A percentile compares a stretch with the other conserved stretches of the same genome.
These are phyloP conservation scores for Trifolium repens DNA, from an alignment of 306 rosid species.

Conservation along the genomic window DNA sequence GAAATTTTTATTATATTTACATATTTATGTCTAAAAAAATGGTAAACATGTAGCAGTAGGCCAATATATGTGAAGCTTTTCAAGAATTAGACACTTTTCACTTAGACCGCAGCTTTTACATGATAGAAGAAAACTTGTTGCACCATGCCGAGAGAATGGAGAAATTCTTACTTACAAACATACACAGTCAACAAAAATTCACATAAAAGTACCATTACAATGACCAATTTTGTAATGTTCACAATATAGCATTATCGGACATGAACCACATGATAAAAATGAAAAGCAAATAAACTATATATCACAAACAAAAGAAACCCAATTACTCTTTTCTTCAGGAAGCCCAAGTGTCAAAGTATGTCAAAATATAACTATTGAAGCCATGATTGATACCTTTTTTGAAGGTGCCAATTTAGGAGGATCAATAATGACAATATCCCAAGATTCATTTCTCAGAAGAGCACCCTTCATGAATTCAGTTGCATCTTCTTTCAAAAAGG, in stretches of 20 bases:
- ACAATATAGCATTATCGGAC: slow-evolving; percentile 6
- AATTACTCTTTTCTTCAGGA: not conserved
- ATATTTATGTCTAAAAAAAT: too few relatives aligned
- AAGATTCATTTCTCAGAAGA: slow-evolving; percentile 69
- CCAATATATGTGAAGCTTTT: too few relatives aligned
- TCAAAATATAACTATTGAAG: not conserved
- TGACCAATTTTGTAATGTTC: slow-evolving; percentile 1
- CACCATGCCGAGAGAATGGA: not conserved
- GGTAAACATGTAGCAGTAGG: too few relatives aligned
- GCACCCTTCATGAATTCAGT: slow-evolving; percentile 81
- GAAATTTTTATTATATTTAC: too few relatives aligned
- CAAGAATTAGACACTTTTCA: too few relatives aligned
- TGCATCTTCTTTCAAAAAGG: slow-evolving; percentile 79
- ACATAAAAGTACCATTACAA: not conserved
- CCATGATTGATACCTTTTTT: slow-evolving; percentile 59
- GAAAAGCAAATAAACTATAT: not conserved
- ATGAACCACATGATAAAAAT: not conserved
- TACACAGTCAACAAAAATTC: not conserved
- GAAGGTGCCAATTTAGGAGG: slow-evolving; percentile 96
- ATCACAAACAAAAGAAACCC: slow-evolving; percentile 6
- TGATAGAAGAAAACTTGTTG: too few relatives aligned
- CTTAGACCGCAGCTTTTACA: too few relatives aligned
- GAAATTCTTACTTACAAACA: not conserved
- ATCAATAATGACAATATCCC: slow-evolving; percentile 87
- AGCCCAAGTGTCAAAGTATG: slow-evolving; percentile 21